A percentile compares a stretch with the other conserved stretches of the same genome.
Conservation (phyloP, 306 rosid species). For the Senna siamea region DNA sequence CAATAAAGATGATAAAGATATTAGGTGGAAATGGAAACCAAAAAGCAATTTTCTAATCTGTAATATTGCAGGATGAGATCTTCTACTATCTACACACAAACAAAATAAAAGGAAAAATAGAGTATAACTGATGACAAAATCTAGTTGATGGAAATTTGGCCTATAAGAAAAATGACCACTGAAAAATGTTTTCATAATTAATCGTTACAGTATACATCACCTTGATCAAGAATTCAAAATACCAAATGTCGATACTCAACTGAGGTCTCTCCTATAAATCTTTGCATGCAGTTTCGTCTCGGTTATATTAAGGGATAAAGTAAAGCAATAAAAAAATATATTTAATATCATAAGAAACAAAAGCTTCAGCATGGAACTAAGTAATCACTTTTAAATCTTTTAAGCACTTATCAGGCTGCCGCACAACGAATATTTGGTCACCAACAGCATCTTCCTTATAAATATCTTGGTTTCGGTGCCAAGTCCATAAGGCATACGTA, state of each 20-base stretch:
- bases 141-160: background rate
- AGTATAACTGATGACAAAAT: background rate
- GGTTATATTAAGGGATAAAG: background rate
- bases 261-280: background rate
- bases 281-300: background rate
- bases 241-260: background rate
- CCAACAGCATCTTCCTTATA: slow-evolving; percentile 65
- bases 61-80: slow-evolving; percentile 1
- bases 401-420: slow-evolving; percentile 73
- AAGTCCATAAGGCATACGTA: slow-evolving; percentile 85
- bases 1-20: background rate
- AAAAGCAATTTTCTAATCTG: slow-evolving; percentile 1
- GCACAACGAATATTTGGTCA: slow-evolving; percentile 81
- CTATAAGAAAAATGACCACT: background rate
- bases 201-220: no score
- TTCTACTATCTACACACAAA: background rate
- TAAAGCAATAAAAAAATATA: slow-evolving; percentile 15
- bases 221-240: background rate
- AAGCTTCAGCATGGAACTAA: slow-evolving; percentile 30
- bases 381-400: slow-evolving; percentile 45
- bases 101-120: no score
- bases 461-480: slow-evolving; percentile 87
- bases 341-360: slow-evolving; percentile 30
- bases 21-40: background rate
- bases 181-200: background rate